phyloP scores from a whole-genome alignment of 1,284 basidiomycete genomes.

The Flammula alnicola region DNA sequence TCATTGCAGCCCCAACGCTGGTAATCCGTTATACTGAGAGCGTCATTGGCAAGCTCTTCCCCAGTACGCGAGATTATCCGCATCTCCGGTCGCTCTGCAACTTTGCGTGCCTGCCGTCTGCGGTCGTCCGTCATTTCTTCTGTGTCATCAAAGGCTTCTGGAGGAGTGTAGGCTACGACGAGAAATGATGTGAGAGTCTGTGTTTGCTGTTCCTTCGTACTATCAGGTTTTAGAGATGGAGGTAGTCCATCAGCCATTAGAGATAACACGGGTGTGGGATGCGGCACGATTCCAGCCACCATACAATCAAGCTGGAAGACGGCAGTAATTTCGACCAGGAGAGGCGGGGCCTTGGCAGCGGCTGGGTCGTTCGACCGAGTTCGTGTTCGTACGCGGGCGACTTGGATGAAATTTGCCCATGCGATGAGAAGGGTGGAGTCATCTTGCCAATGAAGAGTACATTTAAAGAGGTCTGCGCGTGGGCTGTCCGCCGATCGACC shows the following conservation, averaged over 20 bases:
- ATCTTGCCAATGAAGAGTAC: constrained; percentile 91
- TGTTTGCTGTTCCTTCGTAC: constrained; percentile 23
- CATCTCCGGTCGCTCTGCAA: constrained; percentile 89
- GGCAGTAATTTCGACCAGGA: constrained; percentile 85
- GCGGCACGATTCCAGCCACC: constrained; percentile 89
- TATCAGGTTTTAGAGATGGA: constrained; percentile 26
- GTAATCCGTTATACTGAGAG: constrained; percentile 79
- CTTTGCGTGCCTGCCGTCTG: constrained; percentile 75
- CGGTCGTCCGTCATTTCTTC: constrained; percentile 78
- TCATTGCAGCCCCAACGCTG: constrained; percentile 93
- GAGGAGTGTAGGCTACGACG: constrained; percentile 80
- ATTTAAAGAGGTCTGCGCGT: constrained; percentile 92
- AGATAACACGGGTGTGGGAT: constrained; percentile 49
- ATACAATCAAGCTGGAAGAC: constrained; percentile 96
- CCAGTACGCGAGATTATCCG: constrained; percentile 89
- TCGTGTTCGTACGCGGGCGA: constrained; percentile 79
- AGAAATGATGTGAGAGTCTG: constrained; percentile 73
- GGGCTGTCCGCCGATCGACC: constrained; percentile 83
- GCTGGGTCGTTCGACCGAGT: constrained; percentile 49
- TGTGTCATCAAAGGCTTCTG: constrained; percentile 59
- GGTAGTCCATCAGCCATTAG: constrained; percentile 24
- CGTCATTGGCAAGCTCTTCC: constrained; percentile 90
- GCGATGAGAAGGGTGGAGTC: constrained; percentile 88
- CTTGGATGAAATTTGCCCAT: constrained; percentile 95
- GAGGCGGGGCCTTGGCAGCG: constrained; percentile 52